A percentile compares a stretch with the other conserved stretches of the same genome.
Conservation (phyloP, 176 grass and related monocot species). For the Carex scoparia region DNA sequence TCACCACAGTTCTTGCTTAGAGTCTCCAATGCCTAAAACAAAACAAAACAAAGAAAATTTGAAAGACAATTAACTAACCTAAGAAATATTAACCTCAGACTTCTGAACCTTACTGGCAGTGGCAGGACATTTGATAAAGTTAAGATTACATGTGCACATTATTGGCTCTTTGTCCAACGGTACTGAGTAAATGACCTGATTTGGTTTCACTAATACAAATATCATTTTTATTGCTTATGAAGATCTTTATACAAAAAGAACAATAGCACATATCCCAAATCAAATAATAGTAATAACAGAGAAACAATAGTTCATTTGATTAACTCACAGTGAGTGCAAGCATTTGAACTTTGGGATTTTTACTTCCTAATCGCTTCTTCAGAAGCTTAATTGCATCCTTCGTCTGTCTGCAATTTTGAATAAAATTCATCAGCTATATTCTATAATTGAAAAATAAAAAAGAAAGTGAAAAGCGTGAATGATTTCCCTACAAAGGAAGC, state of each 20-base stretch:
- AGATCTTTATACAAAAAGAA: background rate
- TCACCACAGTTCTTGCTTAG: conserved; percentile 99
- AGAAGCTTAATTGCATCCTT: conserved; percentile 89
- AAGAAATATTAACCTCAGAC: background rate
- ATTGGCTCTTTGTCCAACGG: background rate
- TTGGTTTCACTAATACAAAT: background rate
- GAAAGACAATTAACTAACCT: background rate
- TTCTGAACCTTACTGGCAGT: background rate
- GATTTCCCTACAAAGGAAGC: background rate
- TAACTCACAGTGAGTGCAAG: conserved; percentile 84
- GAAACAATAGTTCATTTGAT: conserved; percentile 5
- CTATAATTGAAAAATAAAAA: background rate
- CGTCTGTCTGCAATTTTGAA: conserved; percentile 64
- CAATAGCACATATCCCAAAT: background rate
- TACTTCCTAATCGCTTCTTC: conserved; percentile 95
- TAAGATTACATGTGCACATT: background rate
- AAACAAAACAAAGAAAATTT: background rate
- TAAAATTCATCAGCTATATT: conserved; percentile 25
- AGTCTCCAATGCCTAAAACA: conserved; percentile 78
- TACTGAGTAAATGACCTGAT: background rate
- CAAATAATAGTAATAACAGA: background rate
- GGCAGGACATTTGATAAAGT: background rate
- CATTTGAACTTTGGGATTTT: conserved; percentile 92
- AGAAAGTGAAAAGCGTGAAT: background rate
- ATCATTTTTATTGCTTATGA: background rate